These are phyloP conservation scores for Phaffomyces opuntiae DNA, from an alignment of 805 yeast species.

Conservation along the genomic window DNA sequence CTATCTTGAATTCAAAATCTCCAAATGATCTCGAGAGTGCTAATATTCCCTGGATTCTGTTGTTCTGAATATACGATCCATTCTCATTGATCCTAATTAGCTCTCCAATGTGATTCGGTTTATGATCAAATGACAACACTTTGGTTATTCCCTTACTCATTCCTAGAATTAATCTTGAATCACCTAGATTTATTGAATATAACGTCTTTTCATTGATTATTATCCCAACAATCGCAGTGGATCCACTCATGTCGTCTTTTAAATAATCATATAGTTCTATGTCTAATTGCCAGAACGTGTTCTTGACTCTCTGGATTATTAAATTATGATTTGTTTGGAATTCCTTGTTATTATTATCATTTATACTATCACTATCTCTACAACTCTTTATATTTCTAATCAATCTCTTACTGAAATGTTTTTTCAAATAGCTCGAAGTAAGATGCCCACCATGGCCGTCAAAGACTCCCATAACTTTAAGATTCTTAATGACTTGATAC, in stretches of 20 bases:
- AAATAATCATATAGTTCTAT: slow-evolving; percentile 33
- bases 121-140: slow-evolving; percentile 70
- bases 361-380: not conserved
- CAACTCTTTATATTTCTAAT: slow-evolving; percentile 2
- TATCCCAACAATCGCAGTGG: slow-evolving; percentile 43
- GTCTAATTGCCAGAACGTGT: slow-evolving; percentile 40
- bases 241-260: slow-evolving; percentile 36
- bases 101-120: slow-evolving; percentile 94
- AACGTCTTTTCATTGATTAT: slow-evolving; percentile 38
- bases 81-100: slow-evolving; percentile 84
- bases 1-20: slow-evolving; percentile 48
- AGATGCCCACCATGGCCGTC: slow-evolving; percentile 80
- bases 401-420: slow-evolving; percentile 21
- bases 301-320: slow-evolving; percentile 31
- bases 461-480: slow-evolving; percentile 59
- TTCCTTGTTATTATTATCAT: slow-evolving; percentile 5
- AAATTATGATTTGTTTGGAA: slow-evolving; percentile 29
- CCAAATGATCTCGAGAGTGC: slow-evolving; percentile 91
- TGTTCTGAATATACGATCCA: slow-evolving; percentile 89
- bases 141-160: slow-evolving; percentile 44
- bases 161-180: slow-evolving; percentile 57
- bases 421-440: slow-evolving; percentile 47
- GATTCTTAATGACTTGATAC: slow-evolving; percentile 12
- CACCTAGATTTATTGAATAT: slow-evolving; percentile 68
- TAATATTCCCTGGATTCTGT: slow-evolving; percentile 91